Evolutionary conservation across 2,329 filamentous ascomycete genomes (phyloP).

Genomic region (Aureobasidium sp.): DNA sequence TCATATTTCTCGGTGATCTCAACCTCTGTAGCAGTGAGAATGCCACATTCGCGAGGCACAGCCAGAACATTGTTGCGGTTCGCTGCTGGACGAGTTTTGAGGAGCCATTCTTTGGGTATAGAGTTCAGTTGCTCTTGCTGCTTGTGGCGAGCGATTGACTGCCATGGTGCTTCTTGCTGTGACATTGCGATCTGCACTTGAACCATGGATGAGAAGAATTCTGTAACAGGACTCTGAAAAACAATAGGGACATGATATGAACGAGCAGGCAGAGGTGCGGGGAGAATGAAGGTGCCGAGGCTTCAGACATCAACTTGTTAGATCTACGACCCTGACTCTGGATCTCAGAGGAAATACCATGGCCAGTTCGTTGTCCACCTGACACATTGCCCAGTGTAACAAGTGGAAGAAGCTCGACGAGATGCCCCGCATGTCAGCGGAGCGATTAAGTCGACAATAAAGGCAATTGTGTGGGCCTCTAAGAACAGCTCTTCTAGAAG

Average conservation of each 20-base stretch:
- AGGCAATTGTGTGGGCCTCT: no score
- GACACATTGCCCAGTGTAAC: no score
- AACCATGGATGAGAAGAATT: not conserved
- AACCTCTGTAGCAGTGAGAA: constrained; percentile 1
- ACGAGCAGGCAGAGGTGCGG: not conserved
- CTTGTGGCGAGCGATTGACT: constrained; percentile 36
- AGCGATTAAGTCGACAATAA: no score
- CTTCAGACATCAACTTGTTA: no score
- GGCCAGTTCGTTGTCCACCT: no score
- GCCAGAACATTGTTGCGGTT: constrained; percentile 37
- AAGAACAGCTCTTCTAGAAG: no score
- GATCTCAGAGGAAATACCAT: no score
- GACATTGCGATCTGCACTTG: constrained; percentile 22
- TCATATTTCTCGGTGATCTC: not conserved
- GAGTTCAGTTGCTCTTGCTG: constrained; percentile 35
- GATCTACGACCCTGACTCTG: no score
- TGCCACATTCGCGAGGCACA: constrained; percentile 46
- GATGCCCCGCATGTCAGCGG: no score
- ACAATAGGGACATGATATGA: not conserved
- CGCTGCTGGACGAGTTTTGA: constrained; percentile 26
- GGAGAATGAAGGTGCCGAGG: constrained; percentile 6
- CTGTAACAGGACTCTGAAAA: no score
- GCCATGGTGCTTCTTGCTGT: constrained; percentile 28
- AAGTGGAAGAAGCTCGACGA: no score
- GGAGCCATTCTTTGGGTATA: constrained; percentile 41